Evolutionary conservation across 495 filamentous ascomycete genomes (phyloP), one percentile per base, ranked within the genome.

Genomic region (Polyplosphaeria fusca): DNA sequence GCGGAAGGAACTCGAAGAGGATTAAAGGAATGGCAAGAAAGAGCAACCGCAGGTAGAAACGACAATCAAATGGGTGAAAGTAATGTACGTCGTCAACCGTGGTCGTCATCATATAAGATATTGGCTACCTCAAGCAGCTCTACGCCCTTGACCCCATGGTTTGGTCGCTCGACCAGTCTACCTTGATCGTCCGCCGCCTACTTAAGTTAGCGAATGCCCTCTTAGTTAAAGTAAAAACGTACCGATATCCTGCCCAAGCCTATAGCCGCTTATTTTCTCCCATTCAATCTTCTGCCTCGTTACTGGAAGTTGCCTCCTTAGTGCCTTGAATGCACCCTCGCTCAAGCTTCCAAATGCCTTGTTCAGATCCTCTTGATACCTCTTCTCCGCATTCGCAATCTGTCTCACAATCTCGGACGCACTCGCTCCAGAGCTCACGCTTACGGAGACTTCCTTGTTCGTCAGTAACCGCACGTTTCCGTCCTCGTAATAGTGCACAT

Each of bases 401-500:
- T 85, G 80, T 67, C 79, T 82, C 32, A 85, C 74, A 43, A 97
- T 79, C 28, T 82, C 83, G 5, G 78, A 76, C 5, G 88, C 89
- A 2, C 81, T 82, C 7, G 77, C 72, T 2, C 80, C 80, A 2
- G 80, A 69, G 3, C 64, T 42, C 4, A 89, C 69, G n/a, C 79
- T 78, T 2, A 76, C 60, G 23, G 74, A 73, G 23, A 94, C 64
- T 3, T 86, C 78, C 76, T 96, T 96, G 62, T 77, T 84, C 12
- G 91, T 96, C 56, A 88, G 78, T 39, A 99, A 79, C 1, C 93
- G 83, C 40, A 99, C 94, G 66, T 99, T 99, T 37, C 94, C 94
- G 72, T 99, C 94, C 73, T 99, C 94, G 78, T 97, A 99, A 81
- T 99, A 99, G 78, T 99, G 94, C 41, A 99, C 92, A 67, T 93